phyloP scores from a whole-genome alignment of 2,329 filamentous ascomycete species.

The Penicillium sp. region DNA sequence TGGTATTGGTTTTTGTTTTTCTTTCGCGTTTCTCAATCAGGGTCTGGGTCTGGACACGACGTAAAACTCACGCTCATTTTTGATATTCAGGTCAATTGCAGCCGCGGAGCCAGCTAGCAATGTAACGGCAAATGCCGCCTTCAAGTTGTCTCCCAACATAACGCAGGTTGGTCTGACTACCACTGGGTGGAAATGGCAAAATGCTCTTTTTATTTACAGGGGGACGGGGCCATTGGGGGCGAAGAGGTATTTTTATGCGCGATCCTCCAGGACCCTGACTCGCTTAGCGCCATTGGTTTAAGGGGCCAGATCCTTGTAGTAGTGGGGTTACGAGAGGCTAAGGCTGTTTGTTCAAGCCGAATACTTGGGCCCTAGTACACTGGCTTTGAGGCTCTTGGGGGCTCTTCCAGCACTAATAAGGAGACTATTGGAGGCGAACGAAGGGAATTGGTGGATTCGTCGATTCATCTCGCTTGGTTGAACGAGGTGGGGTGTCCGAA shows the following conservation, averaged over 20 bases:
- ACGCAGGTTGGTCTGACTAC: not conserved
- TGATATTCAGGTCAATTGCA: constrained; percentile 10
- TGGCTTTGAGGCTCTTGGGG: not conserved
- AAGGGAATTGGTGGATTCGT: not conserved
- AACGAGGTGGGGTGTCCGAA: not conserved
- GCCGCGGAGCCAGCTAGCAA: not conserved
- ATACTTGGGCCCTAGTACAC: not conserved
- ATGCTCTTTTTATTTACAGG: not conserved
- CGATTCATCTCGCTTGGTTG: not conserved
- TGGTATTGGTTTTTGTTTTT: not conserved
- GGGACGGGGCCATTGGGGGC: not conserved
- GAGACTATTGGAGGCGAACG: not conserved
- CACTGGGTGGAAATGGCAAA: not conserved
- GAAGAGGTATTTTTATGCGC: not conserved
- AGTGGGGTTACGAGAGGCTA: not conserved
- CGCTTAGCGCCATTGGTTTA: not conserved
- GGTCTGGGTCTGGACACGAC: not conserved
- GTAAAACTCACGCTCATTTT: constrained; percentile 3
- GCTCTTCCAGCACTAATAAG: not conserved
- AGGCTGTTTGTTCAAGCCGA: not conserved
- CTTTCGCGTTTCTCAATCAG: not conserved
- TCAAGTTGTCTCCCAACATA: not conserved
- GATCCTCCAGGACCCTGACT: not conserved
- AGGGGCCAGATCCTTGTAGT: not conserved
- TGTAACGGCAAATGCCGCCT: not conserved